These are phyloP conservation scores for Penicillium janthinellum DNA, from an alignment of 2,329 filamentous ascomycete species.

Conservation along the genomic window DNA sequence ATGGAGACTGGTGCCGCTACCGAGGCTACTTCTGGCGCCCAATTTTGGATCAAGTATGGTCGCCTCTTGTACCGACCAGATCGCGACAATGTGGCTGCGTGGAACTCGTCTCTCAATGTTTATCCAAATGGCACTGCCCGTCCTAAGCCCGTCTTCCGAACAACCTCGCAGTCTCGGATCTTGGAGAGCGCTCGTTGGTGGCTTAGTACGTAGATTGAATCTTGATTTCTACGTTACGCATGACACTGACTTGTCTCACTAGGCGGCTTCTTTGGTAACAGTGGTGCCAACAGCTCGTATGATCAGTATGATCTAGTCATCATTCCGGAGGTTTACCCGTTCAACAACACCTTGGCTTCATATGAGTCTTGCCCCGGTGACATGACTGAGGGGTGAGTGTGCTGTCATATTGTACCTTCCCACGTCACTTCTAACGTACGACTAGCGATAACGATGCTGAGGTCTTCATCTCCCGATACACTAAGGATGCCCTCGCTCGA, in stretches of 20 bases:
- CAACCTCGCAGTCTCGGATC: conserved; percentile 58
- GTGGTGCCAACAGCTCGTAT: conserved; percentile 31
- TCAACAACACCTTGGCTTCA: conserved; percentile 57
- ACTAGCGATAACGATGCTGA: conserved; percentile 34
- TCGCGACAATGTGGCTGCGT: conserved; percentile 49
- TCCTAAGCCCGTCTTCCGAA: conserved; percentile 55
- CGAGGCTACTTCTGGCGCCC: conserved; percentile 53
- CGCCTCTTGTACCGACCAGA: conserved; percentile 55
- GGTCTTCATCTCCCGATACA: conserved; percentile 50
- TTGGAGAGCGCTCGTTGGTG: conserved; percentile 51
- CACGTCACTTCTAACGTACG: not conserved
- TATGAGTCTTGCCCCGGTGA: conserved; percentile 55
- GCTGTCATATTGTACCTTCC: no score
- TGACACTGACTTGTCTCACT: conserved; percentile 2
- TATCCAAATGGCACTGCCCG: conserved; percentile 51
- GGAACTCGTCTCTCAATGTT: conserved; percentile 46
- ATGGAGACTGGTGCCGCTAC: conserved; percentile 55
- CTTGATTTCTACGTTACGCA: not conserved
- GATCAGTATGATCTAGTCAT: conserved; percentile 48
- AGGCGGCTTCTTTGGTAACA: conserved; percentile 29
- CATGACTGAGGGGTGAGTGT: conserved; percentile 21
- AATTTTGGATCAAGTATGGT: conserved; percentile 59
- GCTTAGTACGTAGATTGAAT: conserved; percentile 39
- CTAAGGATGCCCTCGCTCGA: conserved; percentile 48
- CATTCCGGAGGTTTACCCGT: conserved; percentile 53